phyloP scores from a whole-genome alignment of 2,329 filamentous ascomycete genomes.

The Hymenoscyphus scutula region DNA sequence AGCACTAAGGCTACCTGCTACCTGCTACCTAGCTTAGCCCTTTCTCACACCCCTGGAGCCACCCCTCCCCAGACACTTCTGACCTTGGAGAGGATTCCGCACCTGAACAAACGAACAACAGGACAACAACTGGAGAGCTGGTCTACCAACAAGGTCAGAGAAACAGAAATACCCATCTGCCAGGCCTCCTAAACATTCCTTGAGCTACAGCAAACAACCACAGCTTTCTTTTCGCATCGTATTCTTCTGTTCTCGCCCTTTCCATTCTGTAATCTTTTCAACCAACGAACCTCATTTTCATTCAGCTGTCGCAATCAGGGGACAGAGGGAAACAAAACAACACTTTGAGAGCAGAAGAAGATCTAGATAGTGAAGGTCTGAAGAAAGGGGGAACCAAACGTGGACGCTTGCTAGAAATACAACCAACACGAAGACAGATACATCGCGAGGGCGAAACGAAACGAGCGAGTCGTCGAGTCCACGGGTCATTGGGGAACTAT shows the following conservation, averaged over 20 bases:
- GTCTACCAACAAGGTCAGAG: not conserved
- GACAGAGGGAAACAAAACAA: not conserved
- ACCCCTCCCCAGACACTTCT: not conserved
- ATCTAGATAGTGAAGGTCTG: not conserved
- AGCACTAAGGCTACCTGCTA: too few relatives aligned
- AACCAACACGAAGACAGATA: not conserved
- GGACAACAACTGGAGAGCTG: not conserved
- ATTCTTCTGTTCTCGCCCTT: not conserved
- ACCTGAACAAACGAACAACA: not conserved
- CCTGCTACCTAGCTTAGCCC: not conserved
- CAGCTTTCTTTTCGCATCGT: not conserved
- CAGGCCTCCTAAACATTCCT: not conserved
- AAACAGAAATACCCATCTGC: not conserved
- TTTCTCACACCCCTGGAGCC: not conserved
- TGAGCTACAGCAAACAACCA: not conserved
- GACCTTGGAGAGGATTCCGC: not conserved
- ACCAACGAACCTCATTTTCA: not conserved
- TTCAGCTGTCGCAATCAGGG: not conserved
- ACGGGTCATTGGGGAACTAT: not conserved
- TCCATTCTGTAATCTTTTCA: not conserved
- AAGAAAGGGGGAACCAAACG: not conserved
- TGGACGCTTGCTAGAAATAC: not conserved
- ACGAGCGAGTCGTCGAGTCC: not conserved
- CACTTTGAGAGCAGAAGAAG: not conserved
- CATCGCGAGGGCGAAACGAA: not conserved